Evolutionary conservation across 176 grass and related monocot species (phyloP).

Genomic region (Carex myosuroides): DNA sequence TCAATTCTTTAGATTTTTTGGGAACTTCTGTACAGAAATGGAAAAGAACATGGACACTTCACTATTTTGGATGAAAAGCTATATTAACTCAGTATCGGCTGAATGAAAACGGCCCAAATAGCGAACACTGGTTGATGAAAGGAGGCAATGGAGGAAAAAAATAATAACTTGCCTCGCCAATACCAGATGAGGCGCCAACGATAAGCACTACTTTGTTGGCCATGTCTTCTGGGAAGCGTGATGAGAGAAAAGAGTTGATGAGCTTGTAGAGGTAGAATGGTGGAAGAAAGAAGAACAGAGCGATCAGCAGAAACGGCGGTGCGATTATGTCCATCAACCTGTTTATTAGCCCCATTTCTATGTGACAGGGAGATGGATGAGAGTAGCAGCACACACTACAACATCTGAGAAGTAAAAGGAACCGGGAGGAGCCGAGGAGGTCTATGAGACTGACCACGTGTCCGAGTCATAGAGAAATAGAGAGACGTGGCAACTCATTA

Average conservation of each 20-base stretch:
- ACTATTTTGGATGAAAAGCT: not conserved
- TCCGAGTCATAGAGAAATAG: not conserved
- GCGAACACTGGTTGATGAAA: not conserved
- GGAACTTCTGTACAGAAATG: not conserved
- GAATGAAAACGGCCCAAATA: not conserved
- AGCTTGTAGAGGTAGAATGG: slow-evolving; percentile 51
- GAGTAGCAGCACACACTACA: not conserved
- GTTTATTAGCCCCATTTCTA: not conserved
- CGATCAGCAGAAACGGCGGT: not conserved
- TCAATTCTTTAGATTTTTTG: not conserved
- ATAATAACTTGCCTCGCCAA: slow-evolving; percentile 43
- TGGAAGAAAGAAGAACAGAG: slow-evolving; percentile 36
- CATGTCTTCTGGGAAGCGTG: slow-evolving; percentile 42
- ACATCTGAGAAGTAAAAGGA: not conserved
- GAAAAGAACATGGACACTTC: not conserved
- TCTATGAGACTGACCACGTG: not conserved
- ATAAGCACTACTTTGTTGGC: slow-evolving; percentile 64
- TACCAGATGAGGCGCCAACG: slow-evolving; percentile 74
- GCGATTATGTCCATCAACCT: not conserved
- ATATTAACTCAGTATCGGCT: not conserved
- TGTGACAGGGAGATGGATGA: not conserved
- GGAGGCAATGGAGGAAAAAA: not conserved
- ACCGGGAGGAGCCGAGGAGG: not conserved
- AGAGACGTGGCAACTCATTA: not conserved
- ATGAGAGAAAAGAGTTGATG: slow-evolving; percentile 36